Evolutionary conservation across 495 filamentous ascomycete genomes (phyloP).

Genomic region (Neurospora terricola): DNA sequence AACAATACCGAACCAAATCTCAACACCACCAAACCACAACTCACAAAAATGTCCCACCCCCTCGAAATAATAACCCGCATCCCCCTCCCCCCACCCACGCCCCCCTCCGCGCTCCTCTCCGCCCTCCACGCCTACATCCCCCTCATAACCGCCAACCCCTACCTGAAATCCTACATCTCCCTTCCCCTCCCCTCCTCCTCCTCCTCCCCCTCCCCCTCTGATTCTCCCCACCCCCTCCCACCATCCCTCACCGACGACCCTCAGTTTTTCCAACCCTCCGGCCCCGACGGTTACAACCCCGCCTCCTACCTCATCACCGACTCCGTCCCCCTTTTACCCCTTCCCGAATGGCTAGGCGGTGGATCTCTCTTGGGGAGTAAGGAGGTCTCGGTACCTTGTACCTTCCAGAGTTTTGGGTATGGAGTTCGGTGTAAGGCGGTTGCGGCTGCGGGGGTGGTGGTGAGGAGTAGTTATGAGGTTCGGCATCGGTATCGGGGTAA

Average conservation of each 20-base stretch:
- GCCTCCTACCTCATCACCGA: conserved; percentile 25
- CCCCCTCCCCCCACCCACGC: conserved; percentile 22
- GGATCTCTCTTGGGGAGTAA: conserved; percentile 16
- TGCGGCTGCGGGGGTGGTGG: conserved; percentile 20
- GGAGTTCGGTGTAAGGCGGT: conserved; percentile 24
- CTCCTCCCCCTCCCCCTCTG: conserved; percentile 17
- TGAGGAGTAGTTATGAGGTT: conserved; percentile 27
- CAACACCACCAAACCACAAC: not conserved
- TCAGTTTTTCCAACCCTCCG: conserved; percentile 17
- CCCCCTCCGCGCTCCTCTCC: conserved; percentile 16
- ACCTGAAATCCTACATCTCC: conserved; percentile 18
- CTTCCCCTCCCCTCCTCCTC: conserved; percentile 20
- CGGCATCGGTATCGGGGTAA: conserved; percentile 5
- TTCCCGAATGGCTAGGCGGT: conserved; percentile 8
- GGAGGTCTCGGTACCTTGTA: conserved; percentile 20
- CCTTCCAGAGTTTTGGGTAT: conserved; percentile 23
- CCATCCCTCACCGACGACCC: conserved; percentile 19
- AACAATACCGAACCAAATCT: not conserved
- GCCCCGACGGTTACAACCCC: conserved; percentile 13
- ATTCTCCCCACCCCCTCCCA: conserved; percentile 8
- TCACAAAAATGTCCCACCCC: conserved; percentile 4
- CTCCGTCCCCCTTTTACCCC: conserved; percentile 27
- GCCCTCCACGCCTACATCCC: conserved; percentile 24
- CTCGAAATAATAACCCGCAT: conserved; percentile 22
- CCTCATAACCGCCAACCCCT: conserved; percentile 27